phyloP scores from a whole-genome alignment of 257 asterid species.

The Solanum habrochaites region DNA sequence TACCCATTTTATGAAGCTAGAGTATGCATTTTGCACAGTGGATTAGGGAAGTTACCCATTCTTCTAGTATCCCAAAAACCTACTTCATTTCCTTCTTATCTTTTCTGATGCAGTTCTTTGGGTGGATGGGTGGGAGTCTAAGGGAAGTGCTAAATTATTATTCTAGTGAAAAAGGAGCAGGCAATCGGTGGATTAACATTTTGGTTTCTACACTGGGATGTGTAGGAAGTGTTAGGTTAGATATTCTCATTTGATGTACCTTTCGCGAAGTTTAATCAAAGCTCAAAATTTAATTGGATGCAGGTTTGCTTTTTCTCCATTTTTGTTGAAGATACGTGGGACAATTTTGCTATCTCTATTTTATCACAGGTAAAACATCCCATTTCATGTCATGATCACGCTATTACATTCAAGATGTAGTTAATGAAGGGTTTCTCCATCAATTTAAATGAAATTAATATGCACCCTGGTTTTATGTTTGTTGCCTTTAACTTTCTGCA shows the following conservation, averaged over 20 bases:
- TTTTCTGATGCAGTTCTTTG: neutral
- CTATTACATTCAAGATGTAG: neutral
- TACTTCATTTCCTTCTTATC: neutral
- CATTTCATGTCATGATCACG: neutral
- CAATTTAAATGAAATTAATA: neutral
- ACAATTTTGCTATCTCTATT: conserved; percentile 47
- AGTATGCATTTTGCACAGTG: neutral
- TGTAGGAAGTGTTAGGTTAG: neutral
- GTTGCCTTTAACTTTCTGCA: neutral
- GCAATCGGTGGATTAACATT: neutral
- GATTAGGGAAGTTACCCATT: neutral
- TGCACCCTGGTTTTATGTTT: neutral
- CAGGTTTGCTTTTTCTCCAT: conserved; percentile 59
- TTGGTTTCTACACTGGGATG: neutral
- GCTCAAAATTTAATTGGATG: conserved; percentile 15
- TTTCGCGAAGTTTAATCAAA: neutral
- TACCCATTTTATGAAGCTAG: neutral
- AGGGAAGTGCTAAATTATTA: neutral
- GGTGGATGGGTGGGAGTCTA: neutral
- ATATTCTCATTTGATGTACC: neutral
- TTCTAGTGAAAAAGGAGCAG: neutral
- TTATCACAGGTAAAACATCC: conserved; percentile 46
- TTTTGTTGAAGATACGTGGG: conserved; percentile 55
- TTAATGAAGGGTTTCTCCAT: neutral
- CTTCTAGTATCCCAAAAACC: neutral